Conservation (phyloP, 345 rosid genomes). For the Carallia brachiata region DNA sequence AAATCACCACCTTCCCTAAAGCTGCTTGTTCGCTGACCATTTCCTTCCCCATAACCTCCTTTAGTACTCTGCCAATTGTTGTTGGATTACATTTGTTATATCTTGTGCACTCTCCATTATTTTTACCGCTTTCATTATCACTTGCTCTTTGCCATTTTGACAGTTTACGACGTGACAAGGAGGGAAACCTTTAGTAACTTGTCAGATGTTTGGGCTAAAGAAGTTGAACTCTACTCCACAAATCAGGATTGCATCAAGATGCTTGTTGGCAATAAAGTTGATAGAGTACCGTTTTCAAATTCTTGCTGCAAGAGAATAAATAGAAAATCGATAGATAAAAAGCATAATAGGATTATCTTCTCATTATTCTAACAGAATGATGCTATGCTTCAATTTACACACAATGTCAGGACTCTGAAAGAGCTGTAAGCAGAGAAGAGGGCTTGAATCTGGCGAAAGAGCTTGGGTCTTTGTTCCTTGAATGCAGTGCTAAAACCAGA, state of each 20-base stretch:
- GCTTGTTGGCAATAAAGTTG: slow-evolving; percentile 97
- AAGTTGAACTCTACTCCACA: slow-evolving; percentile 77
- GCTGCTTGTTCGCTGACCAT: no score
- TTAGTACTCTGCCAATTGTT: no score
- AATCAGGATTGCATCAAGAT: slow-evolving; percentile 83
- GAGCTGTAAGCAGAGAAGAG: slow-evolving; percentile 83
- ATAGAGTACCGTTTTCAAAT: slow-evolving; percentile 47
- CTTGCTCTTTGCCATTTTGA: slow-evolving; percentile 15
- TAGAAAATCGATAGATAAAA: neutral
- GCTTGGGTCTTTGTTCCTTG: slow-evolving; percentile 68
- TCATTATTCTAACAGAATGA: neutral
- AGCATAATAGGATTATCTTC: neutral
- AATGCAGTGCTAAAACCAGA: slow-evolving; percentile 92
- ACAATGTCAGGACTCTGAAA: slow-evolving; percentile 72
- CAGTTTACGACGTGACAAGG: slow-evolving; percentile 90
- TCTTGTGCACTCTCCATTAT: neutral
- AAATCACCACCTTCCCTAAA: no score
- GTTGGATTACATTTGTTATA: neutral
- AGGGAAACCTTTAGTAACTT: slow-evolving; percentile 87
- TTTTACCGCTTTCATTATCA: neutral
- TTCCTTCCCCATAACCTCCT: no score
- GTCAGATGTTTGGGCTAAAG: slow-evolving; percentile 92
- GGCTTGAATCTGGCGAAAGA: slow-evolving; percentile 76
- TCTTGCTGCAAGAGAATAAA: slow-evolving; percentile 1
- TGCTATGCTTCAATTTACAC: neutral